Evolutionary conservation across 805 yeast species (phyloP), one percentile per base, ranked within the genome.

Genomic region (Candida pseudoglaebosa): DNA sequence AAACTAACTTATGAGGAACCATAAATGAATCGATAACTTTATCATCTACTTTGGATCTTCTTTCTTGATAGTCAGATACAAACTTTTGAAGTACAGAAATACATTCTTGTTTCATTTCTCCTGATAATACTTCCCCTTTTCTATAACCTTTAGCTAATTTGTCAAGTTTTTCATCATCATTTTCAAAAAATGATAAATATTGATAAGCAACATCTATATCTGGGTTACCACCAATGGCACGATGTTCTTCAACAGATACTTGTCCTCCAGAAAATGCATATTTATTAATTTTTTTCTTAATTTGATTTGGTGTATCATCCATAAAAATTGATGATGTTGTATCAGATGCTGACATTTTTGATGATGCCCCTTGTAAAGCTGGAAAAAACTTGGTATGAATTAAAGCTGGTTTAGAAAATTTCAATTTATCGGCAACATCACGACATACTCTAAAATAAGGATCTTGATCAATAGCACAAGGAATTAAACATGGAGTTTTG

Each of bases 381-480:
- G 99, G 99, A 84, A 93, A 93, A 65, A 93, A 93, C 63, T 86
- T 84, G 39, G 99, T 82, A 65, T 93, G 98, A 47, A 93, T 72
- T 58, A 93, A 75, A 7, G 96, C 80, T 14, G 98, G 98, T 66
- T 93, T 93, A 45, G 89, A 70, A 60, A 76, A 95, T 62, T 83
- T 84, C 60, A 93, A 76, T 64, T 91, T 93, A 55, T 82, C 89
- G 8, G 99, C 97, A 48, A 93, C 99, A 61, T 93, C 99, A 67
- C 99, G 78, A 65, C 96, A 87, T 16, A 93, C 95, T 65, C 99
- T 78, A 72, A 93, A 93, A 65, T 93, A 93, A 21, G 99, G 98
- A 63, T 93, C 99, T 71, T 91, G 99, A 61, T 93, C 99, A 59
- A 93, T 93, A 34, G 99, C 99, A 74, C 99, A 93, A 28, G 99